Evolutionary conservation across 2,329 filamentous ascomycete species (phyloP).

Genomic region (Pseudophaeomoniella oleicola): DNA sequence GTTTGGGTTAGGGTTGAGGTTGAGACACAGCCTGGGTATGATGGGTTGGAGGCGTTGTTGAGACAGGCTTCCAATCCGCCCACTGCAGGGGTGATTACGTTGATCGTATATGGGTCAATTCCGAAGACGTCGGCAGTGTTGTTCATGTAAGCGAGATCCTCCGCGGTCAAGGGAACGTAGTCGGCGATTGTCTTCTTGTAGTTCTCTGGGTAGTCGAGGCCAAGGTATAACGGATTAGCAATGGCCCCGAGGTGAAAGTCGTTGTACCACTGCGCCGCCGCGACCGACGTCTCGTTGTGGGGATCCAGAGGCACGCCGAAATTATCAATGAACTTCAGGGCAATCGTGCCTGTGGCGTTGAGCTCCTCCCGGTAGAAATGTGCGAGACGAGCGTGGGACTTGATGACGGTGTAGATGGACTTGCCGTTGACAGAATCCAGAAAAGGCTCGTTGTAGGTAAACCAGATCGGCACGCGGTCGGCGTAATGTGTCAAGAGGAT

Average conservation of each 20-base stretch:
- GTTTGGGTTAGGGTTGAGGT: constrained; percentile 19
- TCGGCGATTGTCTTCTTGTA: constrained; percentile 14
- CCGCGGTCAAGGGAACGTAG: constrained; percentile 27
- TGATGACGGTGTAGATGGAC: constrained; percentile 22
- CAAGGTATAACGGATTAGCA: constrained; percentile 27
- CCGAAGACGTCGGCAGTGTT: constrained; percentile 41
- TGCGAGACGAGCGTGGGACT: no score
- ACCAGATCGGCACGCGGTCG: constrained; percentile 25
- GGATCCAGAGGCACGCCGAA: no score
- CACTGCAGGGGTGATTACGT: constrained; percentile 28
- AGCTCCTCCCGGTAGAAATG: constrained; percentile 21
- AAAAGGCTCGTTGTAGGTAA: constrained; percentile 24
- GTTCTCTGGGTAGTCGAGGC: constrained; percentile 26
- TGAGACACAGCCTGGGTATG: constrained; percentile 37
- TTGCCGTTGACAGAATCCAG: constrained; percentile 18
- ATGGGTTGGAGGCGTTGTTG: constrained; percentile 26
- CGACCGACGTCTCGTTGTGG: no score
- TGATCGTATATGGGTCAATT: constrained; percentile 44
- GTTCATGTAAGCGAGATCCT: constrained; percentile 34
- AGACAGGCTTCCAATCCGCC: constrained; percentile 34
- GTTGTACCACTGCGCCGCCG: neutral
- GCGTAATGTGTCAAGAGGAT: constrained; percentile 23
- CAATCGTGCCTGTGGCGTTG: constrained; percentile 5
- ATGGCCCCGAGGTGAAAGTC: constrained; percentile 19
- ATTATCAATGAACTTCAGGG: constrained; percentile 7